Conservation (phyloP, 345 rosid genomes). For the Aegle marmelos region DNA sequence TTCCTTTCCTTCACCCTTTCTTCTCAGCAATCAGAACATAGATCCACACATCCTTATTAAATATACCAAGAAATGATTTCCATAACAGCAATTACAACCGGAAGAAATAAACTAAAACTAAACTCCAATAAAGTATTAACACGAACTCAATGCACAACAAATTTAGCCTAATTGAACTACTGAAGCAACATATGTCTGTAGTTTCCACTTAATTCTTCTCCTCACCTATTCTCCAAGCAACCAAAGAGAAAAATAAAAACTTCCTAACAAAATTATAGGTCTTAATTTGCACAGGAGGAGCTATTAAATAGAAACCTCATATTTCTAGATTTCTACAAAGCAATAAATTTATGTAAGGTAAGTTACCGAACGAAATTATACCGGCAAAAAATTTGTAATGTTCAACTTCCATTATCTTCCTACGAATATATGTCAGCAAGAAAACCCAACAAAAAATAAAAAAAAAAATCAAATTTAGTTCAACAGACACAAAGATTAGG, state of each 20-base stretch:
- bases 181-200: background rate
- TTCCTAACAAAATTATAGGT: background rate
- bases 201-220: background rate
- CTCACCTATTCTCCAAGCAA: background rate
- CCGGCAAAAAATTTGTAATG: background rate
- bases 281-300: background rate
- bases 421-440: conserved; percentile 5
- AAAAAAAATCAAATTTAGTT: background rate
- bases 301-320: background rate
- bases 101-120: background rate
- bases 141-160: background rate
- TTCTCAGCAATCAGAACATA: background rate
- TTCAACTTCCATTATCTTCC: background rate
- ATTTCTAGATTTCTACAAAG: background rate
- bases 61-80: background rate
- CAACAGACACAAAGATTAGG: background rate
- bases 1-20: background rate
- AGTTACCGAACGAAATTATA: background rate
- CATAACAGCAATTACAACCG: background rate
- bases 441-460: background rate
- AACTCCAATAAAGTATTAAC: background rate
- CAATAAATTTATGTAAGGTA: background rate
- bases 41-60: background rate
- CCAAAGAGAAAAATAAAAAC: background rate
- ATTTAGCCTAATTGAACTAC: background rate